phyloP scores from a whole-genome alignment of 2,329 filamentous ascomycete species.

The Calonectria leucothoes region DNA sequence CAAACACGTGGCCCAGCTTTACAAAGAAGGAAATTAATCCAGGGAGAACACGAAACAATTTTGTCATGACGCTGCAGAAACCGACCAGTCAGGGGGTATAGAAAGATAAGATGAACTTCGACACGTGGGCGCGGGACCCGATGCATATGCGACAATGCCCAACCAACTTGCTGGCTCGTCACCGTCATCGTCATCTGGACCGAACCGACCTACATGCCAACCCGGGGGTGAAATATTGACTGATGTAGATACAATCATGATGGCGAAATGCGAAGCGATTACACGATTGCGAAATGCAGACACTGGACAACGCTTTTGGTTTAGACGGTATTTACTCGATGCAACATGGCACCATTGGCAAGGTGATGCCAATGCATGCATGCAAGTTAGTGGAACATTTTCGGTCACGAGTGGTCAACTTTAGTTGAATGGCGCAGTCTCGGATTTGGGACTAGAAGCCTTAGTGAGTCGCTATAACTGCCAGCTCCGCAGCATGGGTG shows the following conservation, averaged over 20 bases:
- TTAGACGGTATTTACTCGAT: constrained; percentile 9
- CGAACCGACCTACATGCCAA: background rate
- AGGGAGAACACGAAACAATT: constrained; percentile 87
- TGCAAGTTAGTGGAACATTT: constrained; percentile 33
- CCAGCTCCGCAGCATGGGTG: constrained; percentile 36
- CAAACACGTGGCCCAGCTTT: constrained; percentile 35
- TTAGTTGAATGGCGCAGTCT: constrained; percentile 38
- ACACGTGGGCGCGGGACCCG: constrained; percentile 27
- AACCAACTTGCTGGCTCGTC: constrained; percentile 28
- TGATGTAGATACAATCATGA: constrained; percentile 10
- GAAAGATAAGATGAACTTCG: constrained; percentile 16
- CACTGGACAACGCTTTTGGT: constrained; percentile 16
- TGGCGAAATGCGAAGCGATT: constrained; percentile 18
- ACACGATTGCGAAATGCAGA: constrained; percentile 16
- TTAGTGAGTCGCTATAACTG: constrained; percentile 39
- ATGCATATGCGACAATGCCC: constrained; percentile 43
- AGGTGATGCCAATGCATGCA: constrained; percentile 25
- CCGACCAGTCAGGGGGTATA: constrained; percentile 32
- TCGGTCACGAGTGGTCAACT: constrained; percentile 33
- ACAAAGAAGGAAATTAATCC: constrained; percentile 81
- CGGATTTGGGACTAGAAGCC: constrained; percentile 39
- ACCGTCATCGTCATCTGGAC: background rate
- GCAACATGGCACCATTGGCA: constrained; percentile 33
- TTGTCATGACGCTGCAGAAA: constrained; percentile 77
- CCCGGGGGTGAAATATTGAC: background rate